A percentile compares a stretch with the other conserved stretches of the same genome.
These are phyloP conservation scores for Schizothecium vesticola DNA, from an alignment of 495 filamentous ascomycete genomes.

Conservation along the genomic window DNA sequence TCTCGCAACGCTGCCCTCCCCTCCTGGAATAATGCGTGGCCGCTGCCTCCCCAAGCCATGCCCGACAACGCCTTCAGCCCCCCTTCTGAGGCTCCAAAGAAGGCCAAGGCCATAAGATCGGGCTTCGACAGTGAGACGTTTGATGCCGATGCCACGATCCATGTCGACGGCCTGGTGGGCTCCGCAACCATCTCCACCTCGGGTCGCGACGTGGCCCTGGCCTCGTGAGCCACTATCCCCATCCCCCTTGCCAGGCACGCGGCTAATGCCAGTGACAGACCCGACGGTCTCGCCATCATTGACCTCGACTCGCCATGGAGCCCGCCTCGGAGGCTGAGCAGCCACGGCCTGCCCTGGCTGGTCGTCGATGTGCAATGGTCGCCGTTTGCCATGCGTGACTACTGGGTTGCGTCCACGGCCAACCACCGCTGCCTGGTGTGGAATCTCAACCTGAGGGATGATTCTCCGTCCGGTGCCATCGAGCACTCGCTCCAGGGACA, in stretches of 20 bases:
- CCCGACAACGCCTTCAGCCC: slow-evolving; percentile 35
- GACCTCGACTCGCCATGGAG: slow-evolving; percentile 90
- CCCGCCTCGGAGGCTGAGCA: slow-evolving; percentile 75
- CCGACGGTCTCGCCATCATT: slow-evolving; percentile 82
- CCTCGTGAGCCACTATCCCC: slow-evolving; percentile 54
- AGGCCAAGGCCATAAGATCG: slow-evolving; percentile 51
- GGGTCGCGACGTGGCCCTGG: slow-evolving; percentile 86
- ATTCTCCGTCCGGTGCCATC: slow-evolving; percentile 64
- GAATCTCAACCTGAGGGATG: slow-evolving; percentile 75
- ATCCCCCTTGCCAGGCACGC: slow-evolving; percentile 1
- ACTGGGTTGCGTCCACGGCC: slow-evolving; percentile 89
- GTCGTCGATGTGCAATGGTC: slow-evolving; percentile 99
- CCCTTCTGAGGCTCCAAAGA: slow-evolving; percentile 38
- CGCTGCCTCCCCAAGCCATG: slow-evolving; percentile 25
- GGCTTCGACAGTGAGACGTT: slow-evolving; percentile 85
- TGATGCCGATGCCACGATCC: slow-evolving; percentile 74
- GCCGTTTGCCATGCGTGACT: slow-evolving; percentile 80
- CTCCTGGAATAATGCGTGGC: background rate
- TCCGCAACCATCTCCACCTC: slow-evolving; percentile 80
- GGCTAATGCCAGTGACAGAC: slow-evolving; percentile 31
- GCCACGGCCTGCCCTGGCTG: slow-evolving; percentile 83
- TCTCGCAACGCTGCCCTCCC: background rate
- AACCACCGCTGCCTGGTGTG: slow-evolving; percentile 94
- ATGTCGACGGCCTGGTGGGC: slow-evolving; percentile 62
- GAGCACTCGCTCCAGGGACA: slow-evolving; percentile 90